These are phyloP conservation scores for Colletotrichum theobromicola DNA, from an alignment of 2,329 filamentous ascomycete genomes.

Conservation along the genomic window DNA sequence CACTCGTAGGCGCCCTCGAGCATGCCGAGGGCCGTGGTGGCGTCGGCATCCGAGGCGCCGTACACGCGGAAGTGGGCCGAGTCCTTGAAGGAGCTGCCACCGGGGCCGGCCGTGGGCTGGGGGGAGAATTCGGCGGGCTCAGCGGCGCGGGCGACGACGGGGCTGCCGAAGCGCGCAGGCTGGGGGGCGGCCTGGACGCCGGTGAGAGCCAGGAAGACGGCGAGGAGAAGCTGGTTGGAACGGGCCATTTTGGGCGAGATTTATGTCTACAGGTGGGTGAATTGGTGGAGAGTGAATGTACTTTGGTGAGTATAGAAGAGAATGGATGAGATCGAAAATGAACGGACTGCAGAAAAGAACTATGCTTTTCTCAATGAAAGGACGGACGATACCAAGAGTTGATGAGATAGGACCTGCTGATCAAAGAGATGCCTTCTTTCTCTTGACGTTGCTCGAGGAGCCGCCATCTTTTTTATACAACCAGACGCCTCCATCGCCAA, in stretches of 20 bases:
- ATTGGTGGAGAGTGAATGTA: neutral
- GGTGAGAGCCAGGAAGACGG: conserved; percentile 2
- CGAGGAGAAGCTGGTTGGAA: conserved; percentile 3
- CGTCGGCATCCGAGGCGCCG: conserved; percentile 25
- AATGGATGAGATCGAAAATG: neutral
- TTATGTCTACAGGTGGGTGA: neutral
- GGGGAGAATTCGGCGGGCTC: conserved; percentile 30
- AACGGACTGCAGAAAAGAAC: neutral
- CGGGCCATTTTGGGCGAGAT: neutral
- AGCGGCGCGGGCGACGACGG: conserved; percentile 33
- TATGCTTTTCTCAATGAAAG: neutral
- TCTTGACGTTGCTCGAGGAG: neutral
- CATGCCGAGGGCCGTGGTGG: conserved; percentile 36
- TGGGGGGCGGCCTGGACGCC: conserved; percentile 8
- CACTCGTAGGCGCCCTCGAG: conserved; percentile 52
- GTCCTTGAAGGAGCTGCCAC: conserved; percentile 34
- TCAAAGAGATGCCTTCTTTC: neutral
- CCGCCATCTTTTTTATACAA: neutral
- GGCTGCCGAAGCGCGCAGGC: conserved; percentile 54
- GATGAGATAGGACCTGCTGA: neutral
- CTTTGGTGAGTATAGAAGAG: neutral
- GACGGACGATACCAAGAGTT: neutral
- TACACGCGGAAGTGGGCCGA: conserved; percentile 47
- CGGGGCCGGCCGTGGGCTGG: conserved; percentile 36
- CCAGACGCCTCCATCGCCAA: neutral